Evolutionary conservation across 805 yeast species (phyloP).

Genomic region (Pichia membranifaciens): DNA sequence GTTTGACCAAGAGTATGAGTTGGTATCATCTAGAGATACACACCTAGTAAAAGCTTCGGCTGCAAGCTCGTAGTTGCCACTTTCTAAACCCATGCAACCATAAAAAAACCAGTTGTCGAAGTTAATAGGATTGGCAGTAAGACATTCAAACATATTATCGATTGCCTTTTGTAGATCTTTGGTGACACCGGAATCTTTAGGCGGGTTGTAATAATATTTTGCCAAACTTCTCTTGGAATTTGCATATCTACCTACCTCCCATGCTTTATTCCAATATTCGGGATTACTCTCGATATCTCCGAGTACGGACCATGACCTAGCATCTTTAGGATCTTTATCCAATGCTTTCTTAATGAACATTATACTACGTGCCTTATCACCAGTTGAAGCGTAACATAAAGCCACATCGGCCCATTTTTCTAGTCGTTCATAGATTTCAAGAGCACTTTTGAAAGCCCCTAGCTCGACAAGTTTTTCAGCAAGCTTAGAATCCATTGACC

Average conservation of each 20-base stretch:
- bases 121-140: conserved; percentile 65
- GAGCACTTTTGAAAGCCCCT: conserved; percentile 81
- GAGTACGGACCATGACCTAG: conserved; percentile 73
- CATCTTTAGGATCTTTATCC: conserved; percentile 58
- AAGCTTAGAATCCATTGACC: conserved; percentile 74
- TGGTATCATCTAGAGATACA: conserved; percentile 76
- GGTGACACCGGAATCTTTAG: conserved; percentile 43
- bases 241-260: conserved; percentile 79
- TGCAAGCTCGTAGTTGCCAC: conserved; percentile 64
- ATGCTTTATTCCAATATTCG: conserved; percentile 70
- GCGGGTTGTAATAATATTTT: conserved; percentile 63
- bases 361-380: conserved; percentile 63
- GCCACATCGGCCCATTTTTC: conserved; percentile 79
- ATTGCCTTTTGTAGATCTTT: conserved; percentile 52
- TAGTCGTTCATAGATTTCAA: conserved; percentile 80
- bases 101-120: conserved; percentile 86
- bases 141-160: conserved; percentile 66
- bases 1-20: conserved; percentile 85
- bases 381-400: conserved; percentile 81
- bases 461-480: conserved; percentile 84
- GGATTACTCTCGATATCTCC: conserved; percentile 86
- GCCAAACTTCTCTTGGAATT: conserved; percentile 84
- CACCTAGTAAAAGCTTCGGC: conserved; percentile 91
- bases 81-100: conserved; percentile 84
- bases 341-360: conserved; percentile 51